These are phyloP conservation scores for Leccinum pellstonianum DNA, from an alignment of 768 basidiomycete species.

Conservation along the genomic window DNA sequence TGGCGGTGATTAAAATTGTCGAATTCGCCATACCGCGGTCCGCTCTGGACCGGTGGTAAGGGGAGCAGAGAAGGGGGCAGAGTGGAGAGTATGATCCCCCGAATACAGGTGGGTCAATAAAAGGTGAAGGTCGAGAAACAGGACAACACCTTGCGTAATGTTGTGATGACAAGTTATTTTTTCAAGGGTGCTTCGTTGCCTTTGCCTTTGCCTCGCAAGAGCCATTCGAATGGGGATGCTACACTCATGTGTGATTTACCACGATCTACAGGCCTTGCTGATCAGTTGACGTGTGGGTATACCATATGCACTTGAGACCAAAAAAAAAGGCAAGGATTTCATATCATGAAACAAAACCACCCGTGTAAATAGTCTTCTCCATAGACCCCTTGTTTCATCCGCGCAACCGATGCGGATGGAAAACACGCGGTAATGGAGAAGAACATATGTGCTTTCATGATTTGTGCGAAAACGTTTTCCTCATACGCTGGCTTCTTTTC, in stretches of 20 bases:
- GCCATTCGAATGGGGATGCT: not conserved
- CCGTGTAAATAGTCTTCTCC: slow-evolving; percentile 8
- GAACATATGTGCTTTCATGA: not conserved
- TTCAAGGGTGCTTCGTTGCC: not conserved
- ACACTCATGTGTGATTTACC: slow-evolving; percentile 1
- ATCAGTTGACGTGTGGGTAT: slow-evolving; percentile 7
- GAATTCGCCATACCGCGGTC: not conserved
- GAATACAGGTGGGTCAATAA: not conserved
- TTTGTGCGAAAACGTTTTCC: not conserved
- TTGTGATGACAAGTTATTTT: not conserved
- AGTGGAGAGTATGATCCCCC: not conserved
- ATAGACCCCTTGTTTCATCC: slow-evolving; percentile 23
- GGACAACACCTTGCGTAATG: not conserved
- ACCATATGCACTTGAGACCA: not conserved
- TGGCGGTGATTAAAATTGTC: not conserved
- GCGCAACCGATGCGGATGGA: slow-evolving; percentile 9
- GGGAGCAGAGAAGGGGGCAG: not conserved
- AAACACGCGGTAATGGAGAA: slow-evolving; percentile 6
- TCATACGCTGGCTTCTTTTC: not conserved
- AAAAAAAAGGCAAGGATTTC: slow-evolving; percentile 7
- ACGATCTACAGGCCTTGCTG: slow-evolving; percentile 15
- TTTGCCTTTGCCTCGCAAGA: not conserved
- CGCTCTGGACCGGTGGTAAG: not conserved
- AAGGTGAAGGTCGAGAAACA: not conserved
- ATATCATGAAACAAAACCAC: slow-evolving; percentile 13